Conservation (phyloP, 768 basidiomycete genomes). For the Lepiota brunneoincarnata region DNA sequence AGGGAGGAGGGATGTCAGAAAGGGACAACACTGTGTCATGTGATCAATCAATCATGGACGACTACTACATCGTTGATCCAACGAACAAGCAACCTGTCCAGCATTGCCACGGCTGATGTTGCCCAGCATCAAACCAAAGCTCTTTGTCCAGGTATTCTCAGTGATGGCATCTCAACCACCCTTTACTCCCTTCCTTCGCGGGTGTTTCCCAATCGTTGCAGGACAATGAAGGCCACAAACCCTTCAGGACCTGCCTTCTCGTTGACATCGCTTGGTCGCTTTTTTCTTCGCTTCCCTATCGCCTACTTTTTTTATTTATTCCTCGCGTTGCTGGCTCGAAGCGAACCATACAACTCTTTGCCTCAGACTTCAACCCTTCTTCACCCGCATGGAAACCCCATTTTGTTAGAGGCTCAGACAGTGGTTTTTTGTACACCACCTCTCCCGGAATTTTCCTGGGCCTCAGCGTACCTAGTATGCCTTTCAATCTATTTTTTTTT, state of each 20-base stretch:
- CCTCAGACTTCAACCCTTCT: not conserved
- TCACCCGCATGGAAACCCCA: not conserved
- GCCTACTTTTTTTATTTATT: not conserved
- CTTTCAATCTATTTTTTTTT: not conserved
- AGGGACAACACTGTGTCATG: too few species aligned
- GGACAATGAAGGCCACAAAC: not conserved
- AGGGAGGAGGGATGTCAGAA: not conserved
- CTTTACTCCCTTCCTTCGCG: not conserved
- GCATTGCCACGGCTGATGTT: not conserved
- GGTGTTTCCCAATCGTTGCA: not conserved
- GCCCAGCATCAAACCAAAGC: not conserved
- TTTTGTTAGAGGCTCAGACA: not conserved
- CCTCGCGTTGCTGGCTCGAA: constrained; percentile 6
- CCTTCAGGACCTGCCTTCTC: not conserved
- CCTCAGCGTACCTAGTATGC: constrained; percentile 1
- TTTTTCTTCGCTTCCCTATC: not conserved
- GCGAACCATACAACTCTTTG: not conserved
- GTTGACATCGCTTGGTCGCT: not conserved
- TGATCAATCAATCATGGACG: not conserved
- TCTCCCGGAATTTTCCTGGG: constrained; percentile 1
- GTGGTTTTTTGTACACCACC: not conserved
- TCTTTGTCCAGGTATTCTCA: not conserved
- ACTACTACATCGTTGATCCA: too few species aligned
- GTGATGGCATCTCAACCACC: constrained; percentile 6
- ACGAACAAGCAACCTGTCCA: too few species aligned